Base-by-base conservation (phyloP, 768 basidiomycete genomes). In the Hygrophorus russula region DNA sequence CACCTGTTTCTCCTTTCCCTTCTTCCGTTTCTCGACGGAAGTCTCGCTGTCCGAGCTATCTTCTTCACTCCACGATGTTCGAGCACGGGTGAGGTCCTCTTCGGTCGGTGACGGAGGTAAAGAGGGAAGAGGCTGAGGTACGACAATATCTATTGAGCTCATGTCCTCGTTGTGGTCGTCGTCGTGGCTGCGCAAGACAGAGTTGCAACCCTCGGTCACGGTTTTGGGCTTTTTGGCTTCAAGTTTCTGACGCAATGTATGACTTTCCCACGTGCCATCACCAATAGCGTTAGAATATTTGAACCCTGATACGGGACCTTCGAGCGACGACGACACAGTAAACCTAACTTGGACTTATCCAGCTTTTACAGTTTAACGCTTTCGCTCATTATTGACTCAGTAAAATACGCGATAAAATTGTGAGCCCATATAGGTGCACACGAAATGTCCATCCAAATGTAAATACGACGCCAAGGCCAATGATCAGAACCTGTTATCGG, bases 21-120 rank as follows among this genome's bases (percentile, higher is more conserved):
- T 44, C 52, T 56, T 29, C 14, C 18, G 28, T 12, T 19, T 40
- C 19, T 28, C 19, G 11, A 19, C 31, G 31, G 33, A 30, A 15
- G 18, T 51, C 49, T 47, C 18, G 57, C 49, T 48, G 39, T 46
- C 42, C n/a, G 46, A 37, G 8, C 57, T 52, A 42, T 62, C 56
- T 38, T 65, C 55, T 44, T 63, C 55, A 35, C 58, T 53, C 68
- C 64, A 67, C 3, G 24, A 24, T 17, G 39, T 50, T 9, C 35
- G 44, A 36, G 46, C 50, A 51, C 57, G 49, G 49, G 49, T 47
- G 48, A 74, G 64, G 49, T 78, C 73, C 45, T 71, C 69, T 45
- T 73, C 74, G 4, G 64, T 55, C 15, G 64, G 67, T 19, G 67
- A 63, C 8, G 65, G 58, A 30, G 67, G 62, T 32, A 63, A 56